Base-by-base conservation (phyloP, 495 filamentous ascomycete genomes). In the Penicillium waksmanii region DNA sequence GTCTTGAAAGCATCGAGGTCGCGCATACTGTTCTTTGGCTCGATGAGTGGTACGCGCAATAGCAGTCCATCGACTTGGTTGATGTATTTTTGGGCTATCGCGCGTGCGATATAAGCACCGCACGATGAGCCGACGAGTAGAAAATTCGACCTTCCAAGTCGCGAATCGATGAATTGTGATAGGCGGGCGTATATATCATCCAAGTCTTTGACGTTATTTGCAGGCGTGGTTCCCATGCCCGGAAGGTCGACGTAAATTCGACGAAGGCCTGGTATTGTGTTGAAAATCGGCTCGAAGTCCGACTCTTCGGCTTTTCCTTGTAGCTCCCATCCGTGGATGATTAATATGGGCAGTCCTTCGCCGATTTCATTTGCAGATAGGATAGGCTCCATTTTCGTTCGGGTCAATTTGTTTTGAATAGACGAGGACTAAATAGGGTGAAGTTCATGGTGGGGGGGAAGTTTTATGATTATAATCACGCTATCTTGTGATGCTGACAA, bases 171-270 rank as follows among this genome's bases (percentile, higher is more conserved):
- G 57, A 72, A 72, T 57, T 62, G 65, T 21, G 56, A 53, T 35
- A 72, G 58, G 21, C 67, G 67, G 57, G 53, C 52, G 49, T 65
- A 70, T 35, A 72, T 68, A 17, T 72, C 67, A 36, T 72, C 63
- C 15, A 68, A 50, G 60, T 70, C 56, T 38, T 70, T 61, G 60
- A 72, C 54, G 55, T 60, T 56, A 54, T 68, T 65, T 10, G 67
- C 67, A 33, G 69, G 69, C 38, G 69, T 65, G 46, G 8, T 63
- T 48, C 69, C 69, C 69, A 72, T 72, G 57, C 69, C 69, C 44
- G 69, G 69, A 44, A 72, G 67, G 62, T 72, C 69, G 10, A 70
- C 62, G 51, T 72, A 72, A 34, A 72, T 72, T 23, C 69, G 64
- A 33, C 60, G 58, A 55, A 70, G 44, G 25, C 65, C 62, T 1